These are phyloP conservation scores for Flaveria robusta DNA, from an alignment of 129 eudicot species.

Conservation along the genomic window DNA sequence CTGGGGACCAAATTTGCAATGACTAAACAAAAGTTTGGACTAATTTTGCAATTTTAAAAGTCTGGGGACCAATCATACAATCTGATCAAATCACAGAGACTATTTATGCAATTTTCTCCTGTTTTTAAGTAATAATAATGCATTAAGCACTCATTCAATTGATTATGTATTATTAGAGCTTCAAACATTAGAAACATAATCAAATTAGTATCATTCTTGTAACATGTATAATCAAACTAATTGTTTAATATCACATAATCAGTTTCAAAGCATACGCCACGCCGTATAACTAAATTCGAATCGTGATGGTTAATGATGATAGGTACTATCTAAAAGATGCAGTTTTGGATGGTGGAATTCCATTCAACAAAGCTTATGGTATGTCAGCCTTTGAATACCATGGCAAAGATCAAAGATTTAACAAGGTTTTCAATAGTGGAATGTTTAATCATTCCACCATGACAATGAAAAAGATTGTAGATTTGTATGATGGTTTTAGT, in stretches of 20 bases:
- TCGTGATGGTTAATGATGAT: slow-evolving; percentile 6
- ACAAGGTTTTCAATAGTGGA: slow-evolving; percentile 62
- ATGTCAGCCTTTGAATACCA: slow-evolving; percentile 69
- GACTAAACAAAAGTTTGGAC: too few relatives aligned
- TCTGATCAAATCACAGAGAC: too few relatives aligned
- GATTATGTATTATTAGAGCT: too few relatives aligned
- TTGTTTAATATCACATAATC: neutral
- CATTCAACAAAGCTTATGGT: slow-evolving; percentile 78
- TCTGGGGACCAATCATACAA: too few relatives aligned
- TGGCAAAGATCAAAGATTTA: slow-evolving; percentile 66
- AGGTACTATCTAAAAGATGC: slow-evolving; percentile 79
- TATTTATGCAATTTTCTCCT: too few relatives aligned
- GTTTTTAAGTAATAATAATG: too few relatives aligned
- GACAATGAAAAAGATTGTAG: slow-evolving; percentile 61
- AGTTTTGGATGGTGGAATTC: slow-evolving; percentile 71
- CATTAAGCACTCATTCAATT: too few relatives aligned
- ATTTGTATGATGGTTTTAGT: slow-evolving; percentile 59
- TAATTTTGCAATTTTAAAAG: too few relatives aligned
- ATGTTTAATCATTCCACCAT: slow-evolving; percentile 73
- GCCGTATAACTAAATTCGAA: neutral
- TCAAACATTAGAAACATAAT: too few relatives aligned
- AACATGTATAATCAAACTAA: neutral
- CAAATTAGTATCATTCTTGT: neutral
- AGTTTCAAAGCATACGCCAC: neutral
- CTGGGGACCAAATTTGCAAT: too few relatives aligned